Evolutionary conservation across 495 filamentous ascomycete genomes (phyloP).

Genomic region (Penicillium samsonianum): DNA sequence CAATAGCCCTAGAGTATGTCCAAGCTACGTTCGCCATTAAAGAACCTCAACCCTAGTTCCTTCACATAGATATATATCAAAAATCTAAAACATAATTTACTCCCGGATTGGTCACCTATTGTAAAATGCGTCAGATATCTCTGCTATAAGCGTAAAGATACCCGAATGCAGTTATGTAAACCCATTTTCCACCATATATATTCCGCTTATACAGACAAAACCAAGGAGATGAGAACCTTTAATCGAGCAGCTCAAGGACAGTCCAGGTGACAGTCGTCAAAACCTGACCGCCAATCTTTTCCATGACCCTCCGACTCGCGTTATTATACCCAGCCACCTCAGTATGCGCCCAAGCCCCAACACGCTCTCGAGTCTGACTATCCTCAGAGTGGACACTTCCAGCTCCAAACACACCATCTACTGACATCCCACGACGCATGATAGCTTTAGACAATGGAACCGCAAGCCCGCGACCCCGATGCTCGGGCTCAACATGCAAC

Average conservation of each 20-base stretch:
- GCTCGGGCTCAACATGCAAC: conserved; percentile 50
- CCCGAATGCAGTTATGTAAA: neutral
- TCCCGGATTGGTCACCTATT: neutral
- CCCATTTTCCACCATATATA: neutral
- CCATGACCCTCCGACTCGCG: conserved; percentile 53
- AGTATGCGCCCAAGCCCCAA: conserved; percentile 43
- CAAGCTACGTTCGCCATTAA: too few species aligned
- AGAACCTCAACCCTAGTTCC: too few species aligned
- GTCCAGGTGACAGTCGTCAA: conserved; percentile 43
- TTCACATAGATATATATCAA: too few species aligned
- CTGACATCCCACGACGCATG: conserved; percentile 33
- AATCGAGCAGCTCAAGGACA: conserved; percentile 38
- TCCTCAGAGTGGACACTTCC: conserved; percentile 9
- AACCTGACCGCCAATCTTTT: conserved; percentile 46
- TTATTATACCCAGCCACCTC: conserved; percentile 48
- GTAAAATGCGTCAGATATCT: neutral
- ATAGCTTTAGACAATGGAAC: conserved; percentile 38
- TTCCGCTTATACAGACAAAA: neutral
- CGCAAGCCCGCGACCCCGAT: conserved; percentile 49
- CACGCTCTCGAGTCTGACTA: conserved; percentile 1
- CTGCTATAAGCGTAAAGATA: neutral
- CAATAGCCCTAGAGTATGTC: too few species aligned
- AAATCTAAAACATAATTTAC: neutral
- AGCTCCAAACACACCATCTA: conserved; percentile 26
- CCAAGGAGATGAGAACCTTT: neutral